Evolutionary conservation across 805 yeast species (phyloP), one percentile per base, ranked within the genome.

Genomic region (Candida sonorensis): DNA sequence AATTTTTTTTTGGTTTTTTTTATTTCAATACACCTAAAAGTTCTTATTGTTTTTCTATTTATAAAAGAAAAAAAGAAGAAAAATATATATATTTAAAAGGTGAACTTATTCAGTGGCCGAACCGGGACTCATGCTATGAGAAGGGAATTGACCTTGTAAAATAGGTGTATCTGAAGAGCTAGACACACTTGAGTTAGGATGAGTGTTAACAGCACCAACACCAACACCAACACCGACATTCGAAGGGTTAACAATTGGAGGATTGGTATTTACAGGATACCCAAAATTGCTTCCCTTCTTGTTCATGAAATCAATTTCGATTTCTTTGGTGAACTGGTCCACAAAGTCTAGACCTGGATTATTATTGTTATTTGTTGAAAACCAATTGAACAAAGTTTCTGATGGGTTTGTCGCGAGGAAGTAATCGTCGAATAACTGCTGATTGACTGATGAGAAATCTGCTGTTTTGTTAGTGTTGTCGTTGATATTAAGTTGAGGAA

Each of bases 301-400:
- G 7, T 11, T 17, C 10, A 12, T n/a, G 7, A 29, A 68, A 38
- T 77, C 84, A 43, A 75, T 78, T 50, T 81, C 90, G 26, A 81
- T 70, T 72, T 80, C 77, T 50, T 79, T 84, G 0, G 90, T 81
- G 78, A 87, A 81, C 2, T 85, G 85, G 23, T 78, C 88, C 18
- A 79, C 80, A 42, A 73, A 73, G 34, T 72, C 77, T 29, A 73
- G 50, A 11, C 80, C 80, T 15, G 72, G 64, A 27, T 67, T 62
- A 31, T 62, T 69, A 38, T 69, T 67, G 27, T 46, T 38, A 39
- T 67, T 67, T 24, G 43, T 36, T 26, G 67, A 52, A 35, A 72
- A 71, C 74, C 76, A 72, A 38, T 71, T 71, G 27, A 69, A 62
- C 10, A 71, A 40, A 4, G 55, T 50, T 20, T 61, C 64, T 8